Evolutionary conservation across 352 stramenopile species (phyloP).

Genomic region (Pythium diclinum): DNA sequence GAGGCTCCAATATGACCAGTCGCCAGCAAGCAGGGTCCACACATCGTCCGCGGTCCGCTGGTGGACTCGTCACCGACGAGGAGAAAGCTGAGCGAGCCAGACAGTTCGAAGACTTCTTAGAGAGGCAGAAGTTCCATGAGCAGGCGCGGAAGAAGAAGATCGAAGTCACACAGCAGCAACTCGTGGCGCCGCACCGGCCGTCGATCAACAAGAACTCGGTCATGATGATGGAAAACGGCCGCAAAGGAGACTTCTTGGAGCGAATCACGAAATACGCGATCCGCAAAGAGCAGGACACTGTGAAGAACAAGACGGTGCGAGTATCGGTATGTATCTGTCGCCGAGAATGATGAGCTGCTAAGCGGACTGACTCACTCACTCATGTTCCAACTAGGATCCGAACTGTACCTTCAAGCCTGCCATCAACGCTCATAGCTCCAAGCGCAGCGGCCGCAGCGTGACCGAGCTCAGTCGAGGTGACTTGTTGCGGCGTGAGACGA

Average conservation of each 20-base stretch:
- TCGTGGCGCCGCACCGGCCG: conserved; percentile 55
- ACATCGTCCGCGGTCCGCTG: conserved; percentile 55
- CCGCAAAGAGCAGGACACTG: conserved; percentile 71
- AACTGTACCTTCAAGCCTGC: conserved; percentile 82
- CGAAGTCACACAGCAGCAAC: conserved; percentile 57
- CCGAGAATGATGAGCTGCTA: not conserved
- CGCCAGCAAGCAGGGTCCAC: conserved; percentile 8
- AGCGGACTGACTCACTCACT: not conserved
- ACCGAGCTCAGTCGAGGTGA: conserved; percentile 81
- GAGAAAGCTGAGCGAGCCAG: conserved; percentile 46
- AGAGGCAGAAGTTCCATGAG: conserved; percentile 74
- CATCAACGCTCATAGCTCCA: conserved; percentile 73
- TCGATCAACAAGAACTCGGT: conserved; percentile 81
- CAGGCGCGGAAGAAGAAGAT: conserved; percentile 61
- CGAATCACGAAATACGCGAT: conserved; percentile 73
- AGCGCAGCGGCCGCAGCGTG: conserved; percentile 60
- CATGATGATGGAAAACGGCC: conserved; percentile 76
- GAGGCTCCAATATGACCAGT: conserved; percentile 8
- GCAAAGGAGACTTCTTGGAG: conserved; percentile 80
- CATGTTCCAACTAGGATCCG: conserved; percentile 42
- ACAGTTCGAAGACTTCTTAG: conserved; percentile 69
- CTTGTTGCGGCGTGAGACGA: conserved; percentile 69
- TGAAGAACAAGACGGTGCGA: conserved; percentile 73
- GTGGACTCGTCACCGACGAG: conserved; percentile 36
- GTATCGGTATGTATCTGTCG: conserved; percentile 37